Base-by-base conservation (phyloP, 352 stramenopile species). In the Globisporangium viniferum region DNA sequence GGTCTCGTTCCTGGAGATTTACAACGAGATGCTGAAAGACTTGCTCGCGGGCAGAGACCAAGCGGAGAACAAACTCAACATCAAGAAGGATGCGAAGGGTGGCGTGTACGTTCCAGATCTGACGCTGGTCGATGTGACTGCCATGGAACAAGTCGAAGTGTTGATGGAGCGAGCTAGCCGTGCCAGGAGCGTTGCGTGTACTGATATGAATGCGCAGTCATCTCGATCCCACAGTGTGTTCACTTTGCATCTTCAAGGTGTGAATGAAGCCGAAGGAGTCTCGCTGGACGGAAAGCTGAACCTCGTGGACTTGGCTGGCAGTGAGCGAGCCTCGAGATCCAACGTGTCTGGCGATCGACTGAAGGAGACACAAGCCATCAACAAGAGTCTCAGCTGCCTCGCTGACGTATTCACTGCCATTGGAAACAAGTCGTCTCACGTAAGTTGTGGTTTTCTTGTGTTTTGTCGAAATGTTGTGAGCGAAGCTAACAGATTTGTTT, bases 1-100 rank as follows among this genome's bases (percentile, higher is more conserved):
- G 71, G 97, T 98, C 7, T 98, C 94, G 0, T 99, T 99, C 74
- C 73, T 99, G 36, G 98, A 99, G 85, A 99, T 99, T 63, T 99
- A 99, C 88, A 99, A 99, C 73, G 98, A 99, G 76, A 93, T 93
- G 10, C 79, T 99, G 18, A 93, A 93, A 39, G 98, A 99, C 75
- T 73, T 99, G n/a, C 91, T 99, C 10, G 86, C 82, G 1, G 80
- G 76, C 6, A 88, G 85, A 65, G 74, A 80, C n/a, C 78, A 76
- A 22, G 66, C 58, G 0, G 73, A 80, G 56, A 86, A 88, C 24
- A 82, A 86, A 44, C 72, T 93, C 22, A 70, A 57, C 33, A 92
- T 94, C 63, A 92, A 93, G 68, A 91, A 91, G 71, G 81, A 92
- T 61, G 60, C 71, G 12, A 91, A 84, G 57, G 83, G 82, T 36